Conservation (phyloP, 352 stramenopile species). For the Phytophthora melonis region DNA sequence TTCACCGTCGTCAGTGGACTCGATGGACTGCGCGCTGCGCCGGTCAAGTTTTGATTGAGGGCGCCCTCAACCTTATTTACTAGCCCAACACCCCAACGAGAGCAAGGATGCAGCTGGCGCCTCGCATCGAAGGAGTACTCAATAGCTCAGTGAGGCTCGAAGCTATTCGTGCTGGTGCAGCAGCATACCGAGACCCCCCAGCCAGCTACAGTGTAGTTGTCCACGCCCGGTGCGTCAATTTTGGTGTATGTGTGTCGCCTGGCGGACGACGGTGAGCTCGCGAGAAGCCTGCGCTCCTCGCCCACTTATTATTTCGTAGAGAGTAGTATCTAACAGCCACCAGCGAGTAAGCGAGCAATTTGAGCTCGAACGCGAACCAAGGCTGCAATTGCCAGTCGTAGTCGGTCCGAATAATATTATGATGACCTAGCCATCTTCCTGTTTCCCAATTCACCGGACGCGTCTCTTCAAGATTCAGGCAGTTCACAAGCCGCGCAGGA, state of each 20-base stretch:
- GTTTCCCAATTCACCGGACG: constrained; percentile 24
- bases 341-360: constrained; percentile 24
- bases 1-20: constrained; percentile 47
- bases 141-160: constrained; percentile 5
- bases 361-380: constrained; percentile 7
- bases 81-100: constrained; percentile 17
- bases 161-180: constrained; percentile 22
- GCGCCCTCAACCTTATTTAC: constrained; percentile 38
- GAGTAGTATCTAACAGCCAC: constrained; percentile 36
- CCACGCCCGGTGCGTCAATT: constrained; percentile 33
- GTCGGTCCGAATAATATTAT: constrained; percentile 45
- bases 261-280: constrained; percentile 28
- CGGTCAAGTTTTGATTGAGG: constrained; percentile 48
- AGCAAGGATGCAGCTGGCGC: constrained; percentile 21
- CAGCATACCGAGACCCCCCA: constrained; percentile 6
- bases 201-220: constrained; percentile 28
- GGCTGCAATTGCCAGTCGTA: constrained; percentile 32
- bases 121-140: constrained; percentile 26
- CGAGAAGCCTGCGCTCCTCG: constrained; percentile 19
- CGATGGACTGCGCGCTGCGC: constrained; percentile 54
- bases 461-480: constrained; percentile 27
- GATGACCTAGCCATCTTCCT: constrained; percentile 19
- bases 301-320: constrained; percentile 36
- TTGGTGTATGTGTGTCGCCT: constrained; percentile 45
- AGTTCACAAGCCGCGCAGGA: neutral